phyloP scores from a whole-genome alignment of 345 rosid genomes.

The Aurinia saxatilis region DNA sequence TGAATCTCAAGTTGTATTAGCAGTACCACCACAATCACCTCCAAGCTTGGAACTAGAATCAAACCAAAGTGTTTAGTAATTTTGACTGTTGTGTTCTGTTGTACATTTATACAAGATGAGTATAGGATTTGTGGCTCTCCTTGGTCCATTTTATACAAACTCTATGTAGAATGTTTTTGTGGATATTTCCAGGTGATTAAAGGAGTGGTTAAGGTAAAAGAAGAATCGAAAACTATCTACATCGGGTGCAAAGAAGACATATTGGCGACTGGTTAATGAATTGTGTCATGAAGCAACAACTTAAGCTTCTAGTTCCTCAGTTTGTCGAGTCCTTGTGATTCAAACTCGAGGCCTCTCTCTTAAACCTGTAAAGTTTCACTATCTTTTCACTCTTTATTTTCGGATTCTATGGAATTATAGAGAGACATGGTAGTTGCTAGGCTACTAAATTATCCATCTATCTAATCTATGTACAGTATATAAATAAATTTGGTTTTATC shows the following conservation, averaged over 20 bases:
- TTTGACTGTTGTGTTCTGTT: not conserved
- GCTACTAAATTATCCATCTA: too few species aligned
- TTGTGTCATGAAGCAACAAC: constrained; percentile 69
- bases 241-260: constrained; percentile 67
- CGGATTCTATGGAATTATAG: not conserved
- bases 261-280: constrained; percentile 76
- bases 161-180: too few species aligned
- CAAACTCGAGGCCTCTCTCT: not conserved
- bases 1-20: constrained; percentile 21
- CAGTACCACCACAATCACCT: constrained; percentile 61
- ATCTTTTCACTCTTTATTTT: not conserved
- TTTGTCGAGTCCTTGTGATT: constrained; percentile 63
- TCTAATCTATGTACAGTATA: too few species aligned
- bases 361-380: not conserved
- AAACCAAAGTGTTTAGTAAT: not conserved
- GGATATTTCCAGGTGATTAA: constrained; percentile 33
- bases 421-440: not conserved
- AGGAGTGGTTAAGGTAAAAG: constrained; percentile 29
- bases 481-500: too few species aligned
- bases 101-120: constrained; percentile 13
- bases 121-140: not conserved
- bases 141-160: too few species aligned
- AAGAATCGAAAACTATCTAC: constrained; percentile 40
- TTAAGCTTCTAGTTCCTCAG: constrained; percentile 50
- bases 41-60: constrained; percentile 31